Conservation (phyloP, 2,329 filamentous ascomycete genomes). For the Trichoderma semiorbis region DNA sequence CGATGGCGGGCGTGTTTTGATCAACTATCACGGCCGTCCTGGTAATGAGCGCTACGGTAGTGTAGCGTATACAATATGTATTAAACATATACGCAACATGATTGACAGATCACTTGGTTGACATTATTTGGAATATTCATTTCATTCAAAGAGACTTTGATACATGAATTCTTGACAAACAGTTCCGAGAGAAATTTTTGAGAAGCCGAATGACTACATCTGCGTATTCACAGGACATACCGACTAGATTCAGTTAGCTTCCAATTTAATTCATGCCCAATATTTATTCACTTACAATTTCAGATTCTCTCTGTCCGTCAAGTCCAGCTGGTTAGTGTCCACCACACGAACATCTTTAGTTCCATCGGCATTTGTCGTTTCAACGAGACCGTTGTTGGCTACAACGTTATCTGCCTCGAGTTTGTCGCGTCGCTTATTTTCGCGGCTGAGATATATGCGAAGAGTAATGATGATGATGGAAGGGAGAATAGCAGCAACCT, state of each 20-base stretch:
- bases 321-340: conserved; percentile 19
- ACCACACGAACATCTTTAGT: conserved; percentile 7
- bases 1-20: neutral
- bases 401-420: conserved; percentile 6
- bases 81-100: neutral
- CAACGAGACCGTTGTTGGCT: conserved; percentile 6
- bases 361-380: conserved; percentile 16
- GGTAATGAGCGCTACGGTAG: neutral
- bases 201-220: neutral
- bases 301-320: conserved; percentile 21
- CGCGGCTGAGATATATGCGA: conserved; percentile 13
- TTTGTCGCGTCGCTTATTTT: conserved; percentile 19
- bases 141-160: neutral
- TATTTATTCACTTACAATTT: conserved; percentile 15
- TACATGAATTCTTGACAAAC: neutral
- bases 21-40: too few relatives aligned
- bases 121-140: neutral
- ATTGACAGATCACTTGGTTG: neutral
- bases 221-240: neutral
- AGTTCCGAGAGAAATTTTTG: neutral
- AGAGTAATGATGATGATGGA: conserved; percentile 16
- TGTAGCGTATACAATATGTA: neutral
- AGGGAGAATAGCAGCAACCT: conserved; percentile 19
- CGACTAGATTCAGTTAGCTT: neutral
- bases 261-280: neutral